A percentile compares a stretch with the other conserved stretches of the same genome.
These are phyloP conservation scores for Umbelopsis vinacea DNA, from an alignment of 192 early-diverging fungal species.

Conservation along the genomic window DNA sequence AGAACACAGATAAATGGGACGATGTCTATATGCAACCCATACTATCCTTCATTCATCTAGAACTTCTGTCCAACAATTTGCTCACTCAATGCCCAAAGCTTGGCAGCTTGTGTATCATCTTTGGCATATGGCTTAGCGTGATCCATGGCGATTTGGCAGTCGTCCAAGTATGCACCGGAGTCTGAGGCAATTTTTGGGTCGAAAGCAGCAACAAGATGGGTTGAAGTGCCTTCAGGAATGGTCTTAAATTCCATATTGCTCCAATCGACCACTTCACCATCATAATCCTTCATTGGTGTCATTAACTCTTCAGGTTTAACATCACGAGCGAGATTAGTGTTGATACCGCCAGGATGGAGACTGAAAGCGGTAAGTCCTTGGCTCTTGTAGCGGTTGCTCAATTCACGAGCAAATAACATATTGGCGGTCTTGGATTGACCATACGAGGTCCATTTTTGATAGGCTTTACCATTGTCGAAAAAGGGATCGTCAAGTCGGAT, in stretches of 20 bases:
- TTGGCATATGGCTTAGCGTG: background rate
- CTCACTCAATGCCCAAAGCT: background rate
- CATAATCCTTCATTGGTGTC: background rate
- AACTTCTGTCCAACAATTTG: background rate
- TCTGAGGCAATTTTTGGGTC: background rate
- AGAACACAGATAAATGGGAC: no score
- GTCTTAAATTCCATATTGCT: background rate
- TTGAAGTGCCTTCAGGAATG: background rate
- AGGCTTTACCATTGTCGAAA: constrained; percentile 12
- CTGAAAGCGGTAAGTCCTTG: constrained; percentile 16
- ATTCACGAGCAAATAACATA: constrained; percentile 49
- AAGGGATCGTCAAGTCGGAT: constrained; percentile 23
- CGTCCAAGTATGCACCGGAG: background rate
- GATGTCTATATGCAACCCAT: background rate
- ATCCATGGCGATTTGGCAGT: background rate
- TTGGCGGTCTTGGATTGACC: constrained; percentile 57
- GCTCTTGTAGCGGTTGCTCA: constrained; percentile 5
- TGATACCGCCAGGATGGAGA: constrained; percentile 22
- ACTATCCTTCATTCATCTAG: background rate
- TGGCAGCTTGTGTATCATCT: background rate
- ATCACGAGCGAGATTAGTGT: background rate
- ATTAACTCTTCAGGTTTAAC: background rate
- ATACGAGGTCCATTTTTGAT: background rate
- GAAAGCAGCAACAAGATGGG: background rate
- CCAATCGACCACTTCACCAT: background rate